Percentiles rank a stretch among this genome's conserved stretches.
Evolutionary conservation across 306 rosid genomes (phyloP).

Genomic region (Quercus gilva): DNA sequence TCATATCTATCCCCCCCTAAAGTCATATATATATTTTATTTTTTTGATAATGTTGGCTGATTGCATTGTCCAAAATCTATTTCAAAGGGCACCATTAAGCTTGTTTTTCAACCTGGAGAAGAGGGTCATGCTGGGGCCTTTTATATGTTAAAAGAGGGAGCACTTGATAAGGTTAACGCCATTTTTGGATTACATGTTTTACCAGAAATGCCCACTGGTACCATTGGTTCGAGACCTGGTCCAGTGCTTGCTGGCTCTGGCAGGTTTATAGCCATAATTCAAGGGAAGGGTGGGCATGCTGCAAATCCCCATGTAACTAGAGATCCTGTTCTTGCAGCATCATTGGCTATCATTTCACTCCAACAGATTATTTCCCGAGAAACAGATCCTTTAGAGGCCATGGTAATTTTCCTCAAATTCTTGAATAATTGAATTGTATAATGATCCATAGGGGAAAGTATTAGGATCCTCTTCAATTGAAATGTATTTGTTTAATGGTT

Average conservation of each 20-base stretch:
- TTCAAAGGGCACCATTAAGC: conserved; percentile 61
- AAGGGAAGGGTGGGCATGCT: conserved; percentile 42
- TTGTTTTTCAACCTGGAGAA: conserved; percentile 64
- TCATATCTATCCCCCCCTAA: no score
- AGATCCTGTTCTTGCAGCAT: conserved; percentile 49
- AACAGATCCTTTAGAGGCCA: conserved; percentile 50
- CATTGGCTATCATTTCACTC: conserved; percentile 39
- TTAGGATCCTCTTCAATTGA: no score
- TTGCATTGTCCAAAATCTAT: neutral
- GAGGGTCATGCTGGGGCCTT: conserved; percentile 56
- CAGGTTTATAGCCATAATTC: conserved; percentile 40
- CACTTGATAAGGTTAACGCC: conserved; percentile 42
- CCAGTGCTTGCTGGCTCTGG: conserved; percentile 40
- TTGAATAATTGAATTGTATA: neutral
- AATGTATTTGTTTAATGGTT: no score
- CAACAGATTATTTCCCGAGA: conserved; percentile 62
- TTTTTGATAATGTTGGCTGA: neutral
- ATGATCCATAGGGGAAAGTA: neutral
- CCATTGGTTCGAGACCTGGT: conserved; percentile 50
- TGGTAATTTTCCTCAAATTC: conserved; percentile 17
- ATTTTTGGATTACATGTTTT: conserved; percentile 49
- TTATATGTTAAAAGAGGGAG: conserved; percentile 51
- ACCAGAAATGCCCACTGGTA: conserved; percentile 30
- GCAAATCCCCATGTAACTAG: conserved; percentile 36
- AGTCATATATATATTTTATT: neutral